These are phyloP conservation scores for Eucalyptus cladocalyx DNA, from an alignment of 345 rosid genomes.

Conservation along the genomic window DNA sequence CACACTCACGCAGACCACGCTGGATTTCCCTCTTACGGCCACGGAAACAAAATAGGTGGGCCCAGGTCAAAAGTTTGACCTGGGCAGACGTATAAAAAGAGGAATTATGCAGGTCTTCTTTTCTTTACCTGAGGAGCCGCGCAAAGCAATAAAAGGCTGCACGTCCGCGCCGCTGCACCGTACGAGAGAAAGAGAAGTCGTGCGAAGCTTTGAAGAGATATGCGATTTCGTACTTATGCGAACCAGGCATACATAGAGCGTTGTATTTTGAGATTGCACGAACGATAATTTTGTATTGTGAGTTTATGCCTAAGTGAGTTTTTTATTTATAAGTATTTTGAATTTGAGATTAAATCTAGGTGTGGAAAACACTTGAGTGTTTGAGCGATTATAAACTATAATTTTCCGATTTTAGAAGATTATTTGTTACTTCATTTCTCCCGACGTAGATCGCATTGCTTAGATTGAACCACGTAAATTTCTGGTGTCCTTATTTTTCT, in stretches of 20 bases:
- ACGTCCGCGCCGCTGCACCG: too few relatives aligned
- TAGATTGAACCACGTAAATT: accelerated
- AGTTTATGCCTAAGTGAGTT: accelerated
- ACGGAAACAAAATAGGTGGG: too few relatives aligned
- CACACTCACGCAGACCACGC: too few relatives aligned
- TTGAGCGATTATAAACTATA: accelerated
- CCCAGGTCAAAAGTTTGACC: too few relatives aligned
- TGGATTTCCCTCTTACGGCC: too few relatives aligned
- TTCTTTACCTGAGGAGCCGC: too few relatives aligned
- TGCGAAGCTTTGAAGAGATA: too few relatives aligned
- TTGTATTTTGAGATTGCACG: too few relatives aligned
- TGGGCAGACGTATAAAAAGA: too few relatives aligned
- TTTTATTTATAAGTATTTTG: accelerated
- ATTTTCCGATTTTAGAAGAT: accelerated
- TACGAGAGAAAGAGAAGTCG: too few relatives aligned
- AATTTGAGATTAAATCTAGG: accelerated
- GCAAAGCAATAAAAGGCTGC: too few relatives aligned
- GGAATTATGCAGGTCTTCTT: too few relatives aligned
- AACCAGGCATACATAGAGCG: accelerated
- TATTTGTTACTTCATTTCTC: accelerated
- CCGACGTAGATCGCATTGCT: accelerated
- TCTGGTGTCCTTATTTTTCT: accelerated
- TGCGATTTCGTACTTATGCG: accelerated
- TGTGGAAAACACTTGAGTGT: accelerated
- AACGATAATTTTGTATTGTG: accelerated